Base-by-base conservation (phyloP, 202 grass and related monocot genomes). In the Schoenoplectus tabernaemontani region DNA sequence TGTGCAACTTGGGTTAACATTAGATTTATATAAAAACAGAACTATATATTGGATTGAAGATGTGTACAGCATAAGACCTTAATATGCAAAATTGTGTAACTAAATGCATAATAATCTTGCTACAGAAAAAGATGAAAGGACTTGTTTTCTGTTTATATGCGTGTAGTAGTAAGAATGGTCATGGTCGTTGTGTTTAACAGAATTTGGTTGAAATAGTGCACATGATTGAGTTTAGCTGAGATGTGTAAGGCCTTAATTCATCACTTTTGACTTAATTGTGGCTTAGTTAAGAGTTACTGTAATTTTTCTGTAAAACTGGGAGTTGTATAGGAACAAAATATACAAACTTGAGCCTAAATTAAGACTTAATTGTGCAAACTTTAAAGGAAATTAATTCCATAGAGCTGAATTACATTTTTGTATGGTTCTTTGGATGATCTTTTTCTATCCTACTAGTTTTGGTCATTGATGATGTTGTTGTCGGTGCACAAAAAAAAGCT, bases 251-350 rank as follows among this genome's bases (percentile, higher is more conserved):
- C 23, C 42, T 46, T 70, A 70, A 19, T 41, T 54, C 11, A 7
- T 17, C 7, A 12, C 15, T n/a, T 26, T 53, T 48, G 24, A 53
- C 23, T 71, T 68, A 4, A 30, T 71, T 72, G 22, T 7, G 12
- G 68, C 43, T 47, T 72, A n/a, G n/a, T n/a, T n/a, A n/a, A n/a
- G n/a, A 72, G 13, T 48, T 72, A 72, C 23, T 71, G 39, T 46
- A 70, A 46, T 46, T 70, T 44, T 46, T 39, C 39, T 70, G 39
- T 46, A 24, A 24, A 13, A 70, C n/a, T 15, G 10, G 19, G 9
- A 22, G 66, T 47, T 46, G 1, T 69, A 46, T 22, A 15, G 41
- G 39, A 46, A 39, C 44, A 46, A 15, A 12, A 37, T 64, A 16
- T n/a, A 37, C 26, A 16, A 36, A 36, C 28, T 16, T 64, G 32